These are phyloP conservation scores for Rhododendron griersonianum DNA, from an alignment of 148 eudicot species.

Conservation along the genomic window DNA sequence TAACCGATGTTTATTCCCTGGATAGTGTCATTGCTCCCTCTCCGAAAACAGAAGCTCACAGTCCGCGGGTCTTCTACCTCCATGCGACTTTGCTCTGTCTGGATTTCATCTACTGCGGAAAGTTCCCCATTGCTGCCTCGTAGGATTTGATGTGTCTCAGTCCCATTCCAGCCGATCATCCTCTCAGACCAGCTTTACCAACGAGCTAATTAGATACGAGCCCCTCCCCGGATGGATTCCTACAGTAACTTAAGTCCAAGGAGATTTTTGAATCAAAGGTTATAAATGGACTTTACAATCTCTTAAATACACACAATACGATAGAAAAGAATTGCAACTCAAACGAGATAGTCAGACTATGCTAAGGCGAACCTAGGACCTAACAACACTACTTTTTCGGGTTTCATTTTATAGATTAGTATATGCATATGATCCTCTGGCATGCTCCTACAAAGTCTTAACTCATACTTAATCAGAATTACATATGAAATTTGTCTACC, in stretches of 20 bases:
- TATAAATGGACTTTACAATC: no score
- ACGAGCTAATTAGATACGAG: neutral
- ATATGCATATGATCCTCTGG: neutral
- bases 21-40: neutral
- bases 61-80: neutral
- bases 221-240: neutral
- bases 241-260: neutral
- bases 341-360: neutral
- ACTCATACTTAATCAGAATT: neutral
- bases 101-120: neutral
- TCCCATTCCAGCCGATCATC: neutral
- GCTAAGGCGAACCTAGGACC: no score
- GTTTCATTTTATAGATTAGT: no score
- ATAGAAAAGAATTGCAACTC: neutral
- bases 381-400: no score
- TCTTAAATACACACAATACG: neutral
- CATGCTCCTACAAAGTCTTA: neutral
- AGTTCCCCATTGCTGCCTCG: neutral
- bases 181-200: no score
- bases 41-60: neutral
- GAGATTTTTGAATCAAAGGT: neutral
- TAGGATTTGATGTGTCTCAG: neutral
- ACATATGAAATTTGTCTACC: neutral
- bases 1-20: neutral
- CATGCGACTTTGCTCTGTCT: neutral